These are phyloP conservation scores for Phytophthora chlamydospora DNA, from an alignment of 352 stramenopile genomes.

Conservation along the genomic window DNA sequence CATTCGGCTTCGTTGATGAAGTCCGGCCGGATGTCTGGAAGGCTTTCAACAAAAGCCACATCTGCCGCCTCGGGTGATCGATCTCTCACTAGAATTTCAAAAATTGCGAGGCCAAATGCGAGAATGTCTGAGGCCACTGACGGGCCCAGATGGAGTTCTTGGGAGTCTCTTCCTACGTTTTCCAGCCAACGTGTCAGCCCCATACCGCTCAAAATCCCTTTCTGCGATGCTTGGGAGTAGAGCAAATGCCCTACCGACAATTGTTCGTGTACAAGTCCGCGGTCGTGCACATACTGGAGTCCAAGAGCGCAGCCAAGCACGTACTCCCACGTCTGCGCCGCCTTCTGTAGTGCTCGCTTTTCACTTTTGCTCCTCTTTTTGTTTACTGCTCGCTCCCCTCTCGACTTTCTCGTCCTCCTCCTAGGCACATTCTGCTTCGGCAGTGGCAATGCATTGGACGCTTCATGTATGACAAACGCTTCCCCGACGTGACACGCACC, in stretches of 20 bases:
- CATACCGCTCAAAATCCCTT: constrained; percentile 22
- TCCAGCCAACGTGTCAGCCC: constrained; percentile 4
- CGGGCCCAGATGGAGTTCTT: neutral
- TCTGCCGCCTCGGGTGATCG: neutral
- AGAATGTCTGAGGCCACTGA: constrained; percentile 14
- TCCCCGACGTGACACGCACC: constrained; percentile 36
- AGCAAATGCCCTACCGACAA: constrained; percentile 13
- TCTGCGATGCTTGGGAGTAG: constrained; percentile 10
- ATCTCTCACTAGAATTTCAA: constrained; percentile 12
- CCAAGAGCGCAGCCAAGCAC: constrained; percentile 18
- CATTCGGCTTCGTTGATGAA: constrained; percentile 17
- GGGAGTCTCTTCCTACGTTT: neutral
- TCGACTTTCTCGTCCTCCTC: constrained; percentile 4
- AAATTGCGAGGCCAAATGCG: constrained; percentile 15
- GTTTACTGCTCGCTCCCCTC: neutral
- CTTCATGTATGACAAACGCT: constrained; percentile 25
- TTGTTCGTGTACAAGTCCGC: constrained; percentile 16
- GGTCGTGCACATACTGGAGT: constrained; percentile 21
- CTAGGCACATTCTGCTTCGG: constrained; percentile 2
- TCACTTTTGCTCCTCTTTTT: constrained; percentile 11
- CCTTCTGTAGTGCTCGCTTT: neutral
- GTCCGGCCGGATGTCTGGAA: constrained; percentile 6
- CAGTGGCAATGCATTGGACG: constrained; percentile 17
- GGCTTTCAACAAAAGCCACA: neutral
- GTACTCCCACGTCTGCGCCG: constrained; percentile 10